Evolutionary conservation across 768 basidiomycete genomes (phyloP).

Genomic region (Agaricus sinodeliciosus): DNA sequence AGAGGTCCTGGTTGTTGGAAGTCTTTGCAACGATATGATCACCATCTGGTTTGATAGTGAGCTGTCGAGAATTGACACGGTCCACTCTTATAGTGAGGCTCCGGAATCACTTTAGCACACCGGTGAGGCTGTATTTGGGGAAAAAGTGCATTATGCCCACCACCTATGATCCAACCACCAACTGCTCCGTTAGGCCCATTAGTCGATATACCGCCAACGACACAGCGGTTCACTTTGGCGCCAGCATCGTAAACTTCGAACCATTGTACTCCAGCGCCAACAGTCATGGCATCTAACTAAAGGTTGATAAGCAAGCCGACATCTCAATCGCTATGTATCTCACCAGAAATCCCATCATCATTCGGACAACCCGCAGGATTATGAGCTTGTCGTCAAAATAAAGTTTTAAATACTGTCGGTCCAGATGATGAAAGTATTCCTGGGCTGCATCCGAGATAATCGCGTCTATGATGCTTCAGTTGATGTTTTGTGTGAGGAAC

Average conservation of each 20-base stretch:
- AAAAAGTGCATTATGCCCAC: conserved; percentile 36
- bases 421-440: conserved; percentile 33
- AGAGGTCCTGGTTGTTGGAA: conserved; percentile 37
- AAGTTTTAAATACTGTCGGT: no score
- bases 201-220: conserved; percentile 37
- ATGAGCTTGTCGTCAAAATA: no score
- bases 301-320: no score
- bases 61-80: conserved; percentile 31
- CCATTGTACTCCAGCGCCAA: conserved; percentile 42
- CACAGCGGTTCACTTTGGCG: conserved; percentile 26
- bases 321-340: no score
- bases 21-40: conserved; percentile 31
- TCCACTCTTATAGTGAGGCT: conserved; percentile 38
- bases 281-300: no score
- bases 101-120: no score
- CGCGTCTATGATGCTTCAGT: conserved; percentile 25
- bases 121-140: conserved; percentile 31
- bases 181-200: conserved; percentile 40
- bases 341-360: no score
- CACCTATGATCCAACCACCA: conserved; percentile 45
- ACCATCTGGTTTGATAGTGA: conserved; percentile 35
- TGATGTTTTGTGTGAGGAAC: background rate
- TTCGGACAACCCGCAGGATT: no score
- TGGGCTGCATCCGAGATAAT: conserved; percentile 40
- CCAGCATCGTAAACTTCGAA: conserved; percentile 33